phyloP scores from a whole-genome alignment of 1,139 yeast species.

The Lodderomyces margitis region DNA sequence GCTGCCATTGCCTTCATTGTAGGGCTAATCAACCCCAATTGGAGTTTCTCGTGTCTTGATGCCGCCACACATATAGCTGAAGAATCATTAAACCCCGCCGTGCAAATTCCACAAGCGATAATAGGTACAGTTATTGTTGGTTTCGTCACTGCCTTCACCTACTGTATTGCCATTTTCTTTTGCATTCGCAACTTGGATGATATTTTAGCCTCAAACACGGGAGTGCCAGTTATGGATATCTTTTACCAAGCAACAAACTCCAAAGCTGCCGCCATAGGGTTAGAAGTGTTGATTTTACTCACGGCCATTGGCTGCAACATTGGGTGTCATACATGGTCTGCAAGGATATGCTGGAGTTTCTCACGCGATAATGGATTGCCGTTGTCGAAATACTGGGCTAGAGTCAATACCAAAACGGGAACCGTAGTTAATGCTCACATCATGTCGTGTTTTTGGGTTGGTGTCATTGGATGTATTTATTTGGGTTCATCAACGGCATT shows the following conservation, averaged over 20 bases:
- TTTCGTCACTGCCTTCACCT: constrained; percentile 57
- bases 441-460: constrained; percentile 36
- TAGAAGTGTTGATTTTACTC: constrained; percentile 55
- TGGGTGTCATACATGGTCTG: constrained; percentile 75
- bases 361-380: constrained; percentile 59
- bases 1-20: constrained; percentile 62
- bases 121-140: constrained; percentile 68
- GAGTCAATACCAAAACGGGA: constrained; percentile 29
- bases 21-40: constrained; percentile 65
- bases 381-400: constrained; percentile 34
- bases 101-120: constrained; percentile 61
- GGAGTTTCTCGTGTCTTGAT: constrained; percentile 70
- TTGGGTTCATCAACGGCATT: constrained; percentile 44
- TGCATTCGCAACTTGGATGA: constrained; percentile 51
- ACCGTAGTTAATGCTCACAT: constrained; percentile 38
- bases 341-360: constrained; percentile 75
- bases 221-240: constrained; percentile 63
- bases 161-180: constrained; percentile 62
- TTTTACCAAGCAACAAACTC: constrained; percentile 56
- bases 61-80: constrained; percentile 73
- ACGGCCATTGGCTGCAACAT: constrained; percentile 72
- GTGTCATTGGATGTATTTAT: constrained; percentile 38
- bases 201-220: constrained; percentile 47
- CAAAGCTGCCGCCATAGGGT: constrained; percentile 56
- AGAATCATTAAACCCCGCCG: constrained; percentile 58